These are phyloP conservation scores for Colletotrichum sansevieriae DNA, from an alignment of 2,329 filamentous ascomycete species.

Conservation along the genomic window DNA sequence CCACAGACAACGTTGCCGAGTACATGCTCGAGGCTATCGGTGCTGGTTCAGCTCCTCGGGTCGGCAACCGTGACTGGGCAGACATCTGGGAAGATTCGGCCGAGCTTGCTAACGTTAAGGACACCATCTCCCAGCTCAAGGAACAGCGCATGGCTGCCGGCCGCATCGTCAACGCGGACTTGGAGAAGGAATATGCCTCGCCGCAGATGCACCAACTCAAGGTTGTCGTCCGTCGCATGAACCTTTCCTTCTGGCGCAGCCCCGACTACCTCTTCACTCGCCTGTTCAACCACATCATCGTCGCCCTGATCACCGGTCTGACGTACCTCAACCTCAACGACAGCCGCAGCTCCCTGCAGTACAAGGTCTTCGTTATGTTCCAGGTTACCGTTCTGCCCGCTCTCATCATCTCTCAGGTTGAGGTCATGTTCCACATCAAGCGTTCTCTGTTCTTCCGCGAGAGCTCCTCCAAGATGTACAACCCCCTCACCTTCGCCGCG, in stretches of 20 bases:
- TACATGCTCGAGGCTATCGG: conserved; percentile 91
- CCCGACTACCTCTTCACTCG: conserved; percentile 92
- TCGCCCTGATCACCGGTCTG: conserved; percentile 83
- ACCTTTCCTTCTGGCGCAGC: conserved; percentile 85
- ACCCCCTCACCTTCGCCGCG: conserved; percentile 80
- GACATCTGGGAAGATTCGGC: conserved; percentile 82
- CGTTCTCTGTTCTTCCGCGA: conserved; percentile 89
- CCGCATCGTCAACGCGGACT: conserved; percentile 59
- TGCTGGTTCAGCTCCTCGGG: conserved; percentile 77
- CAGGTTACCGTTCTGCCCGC: conserved; percentile 88
- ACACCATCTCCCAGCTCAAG: conserved; percentile 76
- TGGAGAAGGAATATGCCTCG: conserved; percentile 85
- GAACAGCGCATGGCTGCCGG: conserved; percentile 62
- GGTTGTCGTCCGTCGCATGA: conserved; percentile 78
- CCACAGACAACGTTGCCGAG: conserved; percentile 73
- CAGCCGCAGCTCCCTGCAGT: conserved; percentile 82
- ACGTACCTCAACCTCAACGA: conserved; percentile 84
- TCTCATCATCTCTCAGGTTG: conserved; percentile 85
- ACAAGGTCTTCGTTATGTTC: conserved; percentile 91
- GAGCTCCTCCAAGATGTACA: conserved; percentile 88
- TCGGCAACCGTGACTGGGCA: conserved; percentile 83
- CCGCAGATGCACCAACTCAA: conserved; percentile 84
- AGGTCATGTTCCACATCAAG: conserved; percentile 85
- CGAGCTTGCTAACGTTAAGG: conserved; percentile 76
- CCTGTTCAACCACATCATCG: conserved; percentile 85